Conservation (phyloP, 202 grass and related monocot species). For the Schoenoplectus triqueter region DNA sequence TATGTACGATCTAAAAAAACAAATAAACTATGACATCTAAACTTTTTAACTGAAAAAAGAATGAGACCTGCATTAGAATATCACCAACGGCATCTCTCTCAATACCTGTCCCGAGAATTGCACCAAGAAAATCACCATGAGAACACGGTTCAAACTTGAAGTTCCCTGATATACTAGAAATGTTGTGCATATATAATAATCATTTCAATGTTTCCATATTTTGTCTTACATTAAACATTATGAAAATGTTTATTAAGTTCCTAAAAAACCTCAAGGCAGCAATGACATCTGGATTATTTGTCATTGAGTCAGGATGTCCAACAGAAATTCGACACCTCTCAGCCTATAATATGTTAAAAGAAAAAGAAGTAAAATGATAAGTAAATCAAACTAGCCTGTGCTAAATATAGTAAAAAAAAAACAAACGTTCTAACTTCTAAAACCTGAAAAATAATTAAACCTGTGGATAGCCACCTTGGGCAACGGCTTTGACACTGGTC, state of each 20-base stretch:
- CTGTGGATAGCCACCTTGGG: slow-evolving; percentile 92
- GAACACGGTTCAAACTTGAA: slow-evolving; percentile 83
- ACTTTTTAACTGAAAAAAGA: slow-evolving; percentile 16
- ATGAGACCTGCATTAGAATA: slow-evolving; percentile 88
- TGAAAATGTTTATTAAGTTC: slow-evolving; percentile 30
- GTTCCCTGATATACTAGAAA: slow-evolving; percentile 85
- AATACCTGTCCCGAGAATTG: slow-evolving; percentile 85
- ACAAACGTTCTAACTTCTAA: not conserved
- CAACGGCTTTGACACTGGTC: slow-evolving; percentile 68
- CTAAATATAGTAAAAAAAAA: slow-evolving; percentile 4
- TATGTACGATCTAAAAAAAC: not conserved
- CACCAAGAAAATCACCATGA: slow-evolving; percentile 94
- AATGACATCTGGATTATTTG: slow-evolving; percentile 75
- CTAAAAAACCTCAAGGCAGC: slow-evolving; percentile 84
- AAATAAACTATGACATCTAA: not conserved
- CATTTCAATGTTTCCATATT: slow-evolving; percentile 25
- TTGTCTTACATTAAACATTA: slow-evolving; percentile 43
- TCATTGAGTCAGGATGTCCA: slow-evolving; percentile 68
- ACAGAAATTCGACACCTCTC: slow-evolving; percentile 86
- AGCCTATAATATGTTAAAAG: slow-evolving; percentile 55
- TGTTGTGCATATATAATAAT: not conserved
- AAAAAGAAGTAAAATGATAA: not conserved
- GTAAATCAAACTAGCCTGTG: slow-evolving; percentile 1
- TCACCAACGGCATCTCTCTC: slow-evolving; percentile 91
- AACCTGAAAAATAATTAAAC: slow-evolving; percentile 41